These are phyloP conservation scores for Psilocybe mexicana DNA, from an alignment of 1,284 basidiomycete species.

Conservation along the genomic window DNA sequence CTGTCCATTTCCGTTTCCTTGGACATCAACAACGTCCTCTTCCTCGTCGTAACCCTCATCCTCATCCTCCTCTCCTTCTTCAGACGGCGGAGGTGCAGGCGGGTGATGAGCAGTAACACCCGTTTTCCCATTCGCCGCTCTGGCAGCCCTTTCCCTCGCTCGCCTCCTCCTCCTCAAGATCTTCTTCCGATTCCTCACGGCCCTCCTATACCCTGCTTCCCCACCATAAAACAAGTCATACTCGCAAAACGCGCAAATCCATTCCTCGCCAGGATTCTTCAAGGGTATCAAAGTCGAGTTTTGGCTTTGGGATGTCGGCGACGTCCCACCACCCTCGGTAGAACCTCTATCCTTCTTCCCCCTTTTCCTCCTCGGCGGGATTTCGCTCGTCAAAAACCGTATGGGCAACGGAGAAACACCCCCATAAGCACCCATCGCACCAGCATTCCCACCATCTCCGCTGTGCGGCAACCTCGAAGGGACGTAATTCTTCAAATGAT, in stretches of 20 bases:
- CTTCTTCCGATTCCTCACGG: slow-evolving; percentile 75
- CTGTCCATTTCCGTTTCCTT: slow-evolving; percentile 31
- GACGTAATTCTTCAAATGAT: slow-evolving; percentile 86
- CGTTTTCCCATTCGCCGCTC: slow-evolving; percentile 39
- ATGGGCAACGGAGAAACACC: slow-evolving; percentile 57
- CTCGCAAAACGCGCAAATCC: slow-evolving; percentile 89
- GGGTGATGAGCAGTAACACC: slow-evolving; percentile 30
- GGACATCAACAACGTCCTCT: slow-evolving; percentile 27
- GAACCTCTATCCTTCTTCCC: slow-evolving; percentile 23
- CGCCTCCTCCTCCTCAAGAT: slow-evolving; percentile 72
- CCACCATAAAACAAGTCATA: slow-evolving; percentile 85
- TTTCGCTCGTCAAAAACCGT: slow-evolving; percentile 66
- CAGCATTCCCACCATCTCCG: slow-evolving; percentile 26
- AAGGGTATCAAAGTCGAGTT: slow-evolving; percentile 34
- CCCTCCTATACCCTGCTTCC: slow-evolving; percentile 59
- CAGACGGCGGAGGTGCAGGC: slow-evolving; percentile 16
- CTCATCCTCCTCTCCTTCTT: slow-evolving; percentile 25
- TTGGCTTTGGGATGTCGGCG: background rate
- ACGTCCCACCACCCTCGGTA: slow-evolving; percentile 10
- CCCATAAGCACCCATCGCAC: slow-evolving; percentile 36
- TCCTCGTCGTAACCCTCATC: slow-evolving; percentile 23
- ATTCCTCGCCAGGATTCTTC: slow-evolving; percentile 74
- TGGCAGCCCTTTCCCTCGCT: slow-evolving; percentile 76
- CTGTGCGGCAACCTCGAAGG: slow-evolving; percentile 73
- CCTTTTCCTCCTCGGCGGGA: slow-evolving; percentile 51